Evolutionary conservation across 2,329 filamentous ascomycete genomes (phyloP).

Genomic region (Neofusicoccum kwambonambiense): DNA sequence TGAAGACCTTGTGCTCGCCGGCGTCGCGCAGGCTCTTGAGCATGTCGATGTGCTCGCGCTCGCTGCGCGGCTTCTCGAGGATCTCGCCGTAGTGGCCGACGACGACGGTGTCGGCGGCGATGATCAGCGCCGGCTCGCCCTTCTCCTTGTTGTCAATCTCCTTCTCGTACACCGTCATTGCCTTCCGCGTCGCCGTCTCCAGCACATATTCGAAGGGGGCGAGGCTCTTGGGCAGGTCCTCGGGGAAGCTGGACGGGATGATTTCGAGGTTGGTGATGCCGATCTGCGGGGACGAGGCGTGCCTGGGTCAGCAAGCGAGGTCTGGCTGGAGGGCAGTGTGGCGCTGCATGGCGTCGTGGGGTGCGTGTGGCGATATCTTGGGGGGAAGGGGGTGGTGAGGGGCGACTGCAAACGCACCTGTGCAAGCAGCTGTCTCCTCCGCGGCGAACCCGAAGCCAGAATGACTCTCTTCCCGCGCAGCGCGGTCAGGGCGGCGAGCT

Average conservation of each 20-base stretch:
- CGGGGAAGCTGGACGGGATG: slow-evolving; percentile 76
- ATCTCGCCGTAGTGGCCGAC: slow-evolving; percentile 73
- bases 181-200: slow-evolving; percentile 81
- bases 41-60: slow-evolving; percentile 81
- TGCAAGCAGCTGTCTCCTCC: slow-evolving; percentile 76
- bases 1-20: slow-evolving; percentile 76
- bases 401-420: slow-evolving; percentile 50
- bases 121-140: slow-evolving; percentile 77
- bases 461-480: slow-evolving; percentile 80
- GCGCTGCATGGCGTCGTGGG: background rate
- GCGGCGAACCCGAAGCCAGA: slow-evolving; percentile 84
- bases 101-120: slow-evolving; percentile 89
- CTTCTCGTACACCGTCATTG: slow-evolving; percentile 66
- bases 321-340: background rate
- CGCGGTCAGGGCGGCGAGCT: slow-evolving; percentile 74
- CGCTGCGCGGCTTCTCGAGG: slow-evolving; percentile 84
- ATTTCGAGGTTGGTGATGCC: slow-evolving; percentile 82
- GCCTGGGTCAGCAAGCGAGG: background rate
- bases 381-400: background rate
- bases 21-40: slow-evolving; percentile 77
- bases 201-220: slow-evolving; percentile 89
- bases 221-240: slow-evolving; percentile 79
- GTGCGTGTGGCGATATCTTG: background rate
- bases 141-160: slow-evolving; percentile 56
- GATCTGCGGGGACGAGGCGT: slow-evolving; percentile 52